A percentile compares a stretch with the other conserved stretches of the same genome.
phyloP scores from a whole-genome alignment of 345 rosid genomes.

The Crucihimalaya himalaica region DNA sequence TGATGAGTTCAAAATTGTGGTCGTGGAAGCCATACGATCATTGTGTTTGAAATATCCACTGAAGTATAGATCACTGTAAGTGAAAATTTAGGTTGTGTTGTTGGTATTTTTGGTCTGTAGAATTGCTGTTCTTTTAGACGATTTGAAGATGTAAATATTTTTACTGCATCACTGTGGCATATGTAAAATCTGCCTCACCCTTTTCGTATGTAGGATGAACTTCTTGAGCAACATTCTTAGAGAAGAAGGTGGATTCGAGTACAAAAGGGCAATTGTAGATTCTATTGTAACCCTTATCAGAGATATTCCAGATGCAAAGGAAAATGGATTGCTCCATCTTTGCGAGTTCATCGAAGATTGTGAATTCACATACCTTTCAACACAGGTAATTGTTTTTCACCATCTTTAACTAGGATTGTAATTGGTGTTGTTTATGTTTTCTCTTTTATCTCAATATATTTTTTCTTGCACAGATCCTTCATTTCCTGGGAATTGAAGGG shows the following conservation, averaged over 20 bases:
- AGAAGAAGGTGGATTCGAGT: conserved; percentile 99
- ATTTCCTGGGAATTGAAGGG: conserved; percentile 95
- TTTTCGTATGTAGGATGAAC: conserved; percentile 75
- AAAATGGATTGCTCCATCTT: conserved; percentile 93
- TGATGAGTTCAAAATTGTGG: conserved; percentile 97
- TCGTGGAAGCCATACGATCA: conserved; percentile 96
- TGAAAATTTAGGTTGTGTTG: conserved; percentile 12
- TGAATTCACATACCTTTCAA: conserved; percentile 97
- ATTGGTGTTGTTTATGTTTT: neutral
- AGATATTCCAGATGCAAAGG: conserved; percentile 98
- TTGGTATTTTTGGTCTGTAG: conserved; percentile 15
- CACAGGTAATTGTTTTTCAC: conserved; percentile 62
- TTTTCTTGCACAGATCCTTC: conserved; percentile 65
- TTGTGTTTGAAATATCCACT: conserved; percentile 93
- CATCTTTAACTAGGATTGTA: neutral
- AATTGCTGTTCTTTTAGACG: neutral
- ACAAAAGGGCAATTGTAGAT: conserved; percentile 94
- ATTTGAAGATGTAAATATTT: neutral
- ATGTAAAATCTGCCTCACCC: neutral
- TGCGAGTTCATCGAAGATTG: conserved; percentile 99
- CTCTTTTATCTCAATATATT: neutral
- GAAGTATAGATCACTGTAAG: conserved; percentile 96
- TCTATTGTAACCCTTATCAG: conserved; percentile 93
- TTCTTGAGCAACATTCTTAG: conserved; percentile 95
- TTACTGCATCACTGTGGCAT: neutral